Percentiles rank a stretch among this genome's conserved stretches.
phyloP scores from a whole-genome alignment of 192 early-diverging fungal genomes.

The Chytriomyces sp. region DNA sequence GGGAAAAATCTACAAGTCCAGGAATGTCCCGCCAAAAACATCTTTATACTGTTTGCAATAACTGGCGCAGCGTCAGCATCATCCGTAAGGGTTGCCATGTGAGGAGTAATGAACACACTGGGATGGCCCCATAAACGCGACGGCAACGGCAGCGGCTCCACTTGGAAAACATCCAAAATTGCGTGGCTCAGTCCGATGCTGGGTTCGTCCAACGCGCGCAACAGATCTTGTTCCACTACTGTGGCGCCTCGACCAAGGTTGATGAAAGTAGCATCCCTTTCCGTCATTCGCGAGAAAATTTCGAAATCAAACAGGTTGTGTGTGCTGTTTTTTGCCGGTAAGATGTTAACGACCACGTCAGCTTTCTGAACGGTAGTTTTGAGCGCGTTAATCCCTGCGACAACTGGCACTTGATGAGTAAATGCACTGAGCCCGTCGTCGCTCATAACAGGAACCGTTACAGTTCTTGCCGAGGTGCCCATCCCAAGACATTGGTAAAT shows the following conservation, averaged over 20 bases:
- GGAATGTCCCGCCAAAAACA: neutral
- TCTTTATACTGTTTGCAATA: neutral
- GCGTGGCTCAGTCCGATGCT: neutral
- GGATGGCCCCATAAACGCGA: slow-evolving; percentile 19
- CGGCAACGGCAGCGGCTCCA: slow-evolving; percentile 20
- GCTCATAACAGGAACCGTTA: neutral
- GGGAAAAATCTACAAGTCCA: neutral
- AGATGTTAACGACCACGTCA: neutral
- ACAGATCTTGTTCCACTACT: slow-evolving; percentile 26
- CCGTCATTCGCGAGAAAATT: slow-evolving; percentile 5
- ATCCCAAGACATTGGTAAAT: slow-evolving; percentile 26
- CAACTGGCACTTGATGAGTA: neutral
- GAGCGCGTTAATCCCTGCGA: neutral
- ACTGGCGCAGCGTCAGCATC: neutral
- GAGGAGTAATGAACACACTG: slow-evolving; percentile 24
- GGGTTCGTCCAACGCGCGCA: slow-evolving; percentile 9
- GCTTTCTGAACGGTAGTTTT: neutral
- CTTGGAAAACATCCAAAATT: slow-evolving; percentile 28
- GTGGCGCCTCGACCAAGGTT: slow-evolving; percentile 26
- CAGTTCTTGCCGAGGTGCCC: slow-evolving; percentile 7
- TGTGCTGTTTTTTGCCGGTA: slow-evolving; percentile 4
- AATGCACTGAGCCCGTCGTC: too few relatives aligned
- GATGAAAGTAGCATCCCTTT: slow-evolving; percentile 1
- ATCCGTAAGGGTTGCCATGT: slow-evolving; percentile 33
- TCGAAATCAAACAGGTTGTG: slow-evolving; percentile 5